Base-by-base conservation (phyloP, 2,329 filamentous ascomycete genomes). In the Ambrosiella cleistominuta region DNA sequence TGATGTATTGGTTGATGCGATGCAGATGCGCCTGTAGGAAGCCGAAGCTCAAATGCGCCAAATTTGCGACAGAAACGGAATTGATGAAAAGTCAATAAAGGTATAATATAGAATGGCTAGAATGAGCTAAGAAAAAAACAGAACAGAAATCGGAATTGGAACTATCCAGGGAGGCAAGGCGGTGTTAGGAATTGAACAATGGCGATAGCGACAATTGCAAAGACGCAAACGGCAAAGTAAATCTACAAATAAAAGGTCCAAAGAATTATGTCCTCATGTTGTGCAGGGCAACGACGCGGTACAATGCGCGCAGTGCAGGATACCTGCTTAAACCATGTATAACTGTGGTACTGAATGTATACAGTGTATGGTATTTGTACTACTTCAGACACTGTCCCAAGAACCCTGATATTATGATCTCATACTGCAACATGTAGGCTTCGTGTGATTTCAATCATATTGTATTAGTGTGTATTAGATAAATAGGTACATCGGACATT, bases 271-370 rank as follows among this genome's bases (percentile, higher is more conserved):
- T 42, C 2, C 27, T 27, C 27, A 27, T 3, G 27, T 54, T 54
- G 17, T 55, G 40, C 38, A 27, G 53, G 40, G 38, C 39, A 55
- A 55, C 17, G 39, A 55, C 53, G 53, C 53, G 53, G 53, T 55
- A 42, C 53, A 35, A 27, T 55, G 19, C 38, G 40, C 38, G 53
- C 35, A n/a, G 17, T 55, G 11, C 27, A 27, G 19, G 52, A 39
- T 55, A 55, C 53, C 39, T 44, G 8, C 7, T 55, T 44, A 17
- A 8, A 17, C 27, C 17, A 6, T 55, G 15, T 55, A 17, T 2
- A n/a, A 39, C 11, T 1, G 53, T 44, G 15, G 38, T 17, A 7
- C 17, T 8, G 12, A 8, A 44, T 12, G 38, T 55, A 55, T 27
- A 55, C 53, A 12, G 53, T 55, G 53, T 27, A 7, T 7, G 19